These are phyloP conservation scores for Withania somnifera DNA, from an alignment of 305 asterid genomes.

Conservation along the genomic window DNA sequence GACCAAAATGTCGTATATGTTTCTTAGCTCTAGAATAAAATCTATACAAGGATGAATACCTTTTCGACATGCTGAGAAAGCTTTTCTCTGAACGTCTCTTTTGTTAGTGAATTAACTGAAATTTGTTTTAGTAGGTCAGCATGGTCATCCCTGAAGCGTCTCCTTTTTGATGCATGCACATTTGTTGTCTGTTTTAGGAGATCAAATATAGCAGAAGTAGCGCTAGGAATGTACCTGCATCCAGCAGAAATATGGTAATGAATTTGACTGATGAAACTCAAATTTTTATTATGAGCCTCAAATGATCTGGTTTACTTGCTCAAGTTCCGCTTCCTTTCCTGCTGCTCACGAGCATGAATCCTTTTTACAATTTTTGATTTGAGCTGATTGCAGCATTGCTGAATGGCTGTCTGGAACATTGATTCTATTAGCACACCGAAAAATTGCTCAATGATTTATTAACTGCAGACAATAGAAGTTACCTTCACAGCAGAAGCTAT, in stretches of 20 bases:
- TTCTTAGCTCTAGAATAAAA: not conserved
- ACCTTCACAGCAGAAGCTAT: conserved; percentile 94
- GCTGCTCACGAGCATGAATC: conserved; percentile 97
- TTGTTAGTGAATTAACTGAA: conserved; percentile 35
- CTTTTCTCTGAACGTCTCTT: conserved; percentile 58
- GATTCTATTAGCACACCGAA: conserved; percentile 13
- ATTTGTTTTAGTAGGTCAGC: conserved; percentile 61
- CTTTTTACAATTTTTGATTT: conserved; percentile 76
- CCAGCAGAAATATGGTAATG: conserved; percentile 3
- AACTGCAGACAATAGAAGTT: not conserved
- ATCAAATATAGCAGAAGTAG: conserved; percentile 61
- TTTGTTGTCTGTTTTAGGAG: conserved; percentile 52
- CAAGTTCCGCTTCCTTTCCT: conserved; percentile 84
- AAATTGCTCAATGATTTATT: not conserved
- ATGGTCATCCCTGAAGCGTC: conserved; percentile 41
- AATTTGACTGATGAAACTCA: not conserved
- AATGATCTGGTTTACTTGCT: conserved; percentile 42
- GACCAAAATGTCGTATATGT: not conserved
- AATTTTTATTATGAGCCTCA: conserved; percentile 2
- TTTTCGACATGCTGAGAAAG: conserved; percentile 80
- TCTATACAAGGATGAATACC: conserved; percentile 22
- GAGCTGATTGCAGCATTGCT: conserved; percentile 73
- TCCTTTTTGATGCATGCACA: conserved; percentile 48
- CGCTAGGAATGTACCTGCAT: conserved; percentile 74
- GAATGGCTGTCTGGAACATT: conserved; percentile 55